phyloP scores from a whole-genome alignment of 495 filamentous ascomycete genomes.

The Penicillium bialowiezense region DNA sequence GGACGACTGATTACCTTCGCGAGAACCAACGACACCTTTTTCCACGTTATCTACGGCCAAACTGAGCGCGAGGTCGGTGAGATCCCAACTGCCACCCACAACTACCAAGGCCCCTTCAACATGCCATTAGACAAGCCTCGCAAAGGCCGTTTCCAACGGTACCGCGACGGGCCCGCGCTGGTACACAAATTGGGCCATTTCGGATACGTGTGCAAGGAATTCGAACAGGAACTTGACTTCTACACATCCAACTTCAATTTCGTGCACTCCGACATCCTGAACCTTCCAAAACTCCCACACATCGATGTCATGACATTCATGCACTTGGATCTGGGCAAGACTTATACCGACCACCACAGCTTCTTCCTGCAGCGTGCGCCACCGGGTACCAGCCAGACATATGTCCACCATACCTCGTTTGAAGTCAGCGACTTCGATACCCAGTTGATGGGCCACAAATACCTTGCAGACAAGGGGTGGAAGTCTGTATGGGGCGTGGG shows the following conservation, averaged over 20 bases:
- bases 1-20: slow-evolving; percentile 22
- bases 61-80: slow-evolving; percentile 3
- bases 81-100: slow-evolving; percentile 7
- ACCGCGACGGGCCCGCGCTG: slow-evolving; percentile 57
- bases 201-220: slow-evolving; percentile 56
- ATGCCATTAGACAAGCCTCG: slow-evolving; percentile 17
- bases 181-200: slow-evolving; percentile 72
- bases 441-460: slow-evolving; percentile 71
- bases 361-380: slow-evolving; percentile 59
- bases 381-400: slow-evolving; percentile 27
- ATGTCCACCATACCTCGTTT: slow-evolving; percentile 67
- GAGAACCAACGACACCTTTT: slow-evolving; percentile 22
- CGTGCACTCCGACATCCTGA: slow-evolving; percentile 32
- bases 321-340: slow-evolving; percentile 58
- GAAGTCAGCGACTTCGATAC: slow-evolving; percentile 72
- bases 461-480: slow-evolving; percentile 61
- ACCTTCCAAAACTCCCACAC: background rate
- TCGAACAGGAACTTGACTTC: slow-evolving; percentile 53
- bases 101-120: slow-evolving; percentile 12
- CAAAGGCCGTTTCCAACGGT: slow-evolving; percentile 20
- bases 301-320: slow-evolving; percentile 58
- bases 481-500: slow-evolving; percentile 69
- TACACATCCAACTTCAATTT: slow-evolving; percentile 66
- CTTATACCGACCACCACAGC: slow-evolving; percentile 62
- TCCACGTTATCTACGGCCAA: slow-evolving; percentile 26